phyloP scores from a whole-genome alignment of 192 early-diverging fungal genomes.

The Jimgerdemannia lactiflua region DNA sequence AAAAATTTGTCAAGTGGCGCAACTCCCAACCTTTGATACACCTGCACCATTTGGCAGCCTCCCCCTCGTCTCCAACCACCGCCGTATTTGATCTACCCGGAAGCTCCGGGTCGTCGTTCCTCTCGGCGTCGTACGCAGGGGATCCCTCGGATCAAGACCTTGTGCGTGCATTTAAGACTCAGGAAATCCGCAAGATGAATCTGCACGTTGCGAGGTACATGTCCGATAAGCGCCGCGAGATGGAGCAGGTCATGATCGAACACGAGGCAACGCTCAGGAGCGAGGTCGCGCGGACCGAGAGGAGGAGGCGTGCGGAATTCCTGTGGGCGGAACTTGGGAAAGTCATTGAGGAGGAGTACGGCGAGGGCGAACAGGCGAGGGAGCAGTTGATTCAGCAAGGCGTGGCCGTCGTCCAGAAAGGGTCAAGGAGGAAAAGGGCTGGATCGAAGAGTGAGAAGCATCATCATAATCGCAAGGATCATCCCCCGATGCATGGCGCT shows the following conservation, averaged over 20 bases:
- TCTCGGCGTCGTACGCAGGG: conserved; percentile 4
- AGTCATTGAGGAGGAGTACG: not conserved
- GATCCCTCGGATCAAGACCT: conserved; percentile 1
- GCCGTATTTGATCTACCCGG: not conserved
- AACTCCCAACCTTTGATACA: conserved; percentile 23
- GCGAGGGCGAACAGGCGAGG: not conserved
- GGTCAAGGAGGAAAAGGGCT: not conserved
- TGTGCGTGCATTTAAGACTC: not conserved
- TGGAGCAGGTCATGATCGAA: conserved; percentile 22
- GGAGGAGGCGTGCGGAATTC: conserved; percentile 5
- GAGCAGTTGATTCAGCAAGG: not conserved
- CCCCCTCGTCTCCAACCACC: not conserved
- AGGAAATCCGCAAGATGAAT: conserved; percentile 7
- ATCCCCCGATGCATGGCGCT: not conserved
- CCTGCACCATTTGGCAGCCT: conserved; percentile 5
- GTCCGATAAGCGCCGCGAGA: conserved; percentile 17
- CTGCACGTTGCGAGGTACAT: conserved; percentile 17
- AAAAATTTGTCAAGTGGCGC: conserved; percentile 59
- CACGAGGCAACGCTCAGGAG: conserved; percentile 11
- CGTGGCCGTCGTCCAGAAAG: not conserved
- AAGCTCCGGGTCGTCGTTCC: not conserved
- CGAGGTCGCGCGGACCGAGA: conserved; percentile 5
- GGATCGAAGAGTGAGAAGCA: not conserved
- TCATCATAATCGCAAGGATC: not conserved
- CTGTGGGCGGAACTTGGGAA: conserved; percentile 9